Conservation (phyloP, 768 basidiomycete species). For the Tylopilus subfusipes region DNA sequence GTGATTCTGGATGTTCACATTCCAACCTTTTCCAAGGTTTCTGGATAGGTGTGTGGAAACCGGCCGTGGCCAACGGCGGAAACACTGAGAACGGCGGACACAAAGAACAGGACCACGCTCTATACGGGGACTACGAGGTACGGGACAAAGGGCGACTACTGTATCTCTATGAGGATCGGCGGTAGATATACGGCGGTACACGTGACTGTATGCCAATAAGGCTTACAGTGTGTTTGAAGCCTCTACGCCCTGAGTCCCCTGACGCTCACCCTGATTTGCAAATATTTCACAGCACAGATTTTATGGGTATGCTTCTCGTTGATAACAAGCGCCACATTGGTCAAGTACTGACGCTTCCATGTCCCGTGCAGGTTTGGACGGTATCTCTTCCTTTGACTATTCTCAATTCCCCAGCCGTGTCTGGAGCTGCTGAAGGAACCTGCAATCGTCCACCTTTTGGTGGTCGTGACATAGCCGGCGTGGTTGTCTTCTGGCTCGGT, state of each 20-base stretch:
- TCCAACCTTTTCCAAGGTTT: no score
- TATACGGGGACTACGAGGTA: no score
- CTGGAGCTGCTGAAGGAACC: neutral
- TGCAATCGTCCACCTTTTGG: neutral
- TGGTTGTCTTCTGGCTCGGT: neutral
- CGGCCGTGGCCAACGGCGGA: no score
- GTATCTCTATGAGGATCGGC: no score
- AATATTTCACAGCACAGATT: neutral
- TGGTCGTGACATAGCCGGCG: neutral
- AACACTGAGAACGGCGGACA: no score
- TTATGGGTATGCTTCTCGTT: neutral
- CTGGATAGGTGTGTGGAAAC: neutral
- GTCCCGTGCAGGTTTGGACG: neutral
- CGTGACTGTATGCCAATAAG: no score
- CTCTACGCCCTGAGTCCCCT: neutral
- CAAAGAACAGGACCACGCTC: no score
- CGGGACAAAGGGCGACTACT: no score
- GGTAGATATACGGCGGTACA: no score
- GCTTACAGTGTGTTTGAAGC: no score
- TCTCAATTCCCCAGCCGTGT: neutral
- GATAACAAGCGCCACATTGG: no score
- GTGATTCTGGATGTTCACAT: neutral
- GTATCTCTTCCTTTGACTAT: neutral
- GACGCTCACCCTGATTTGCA: no score
- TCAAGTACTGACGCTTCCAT: neutral